Conservation (phyloP, 805 yeast species). For the Suhomyces sp. region DNA sequence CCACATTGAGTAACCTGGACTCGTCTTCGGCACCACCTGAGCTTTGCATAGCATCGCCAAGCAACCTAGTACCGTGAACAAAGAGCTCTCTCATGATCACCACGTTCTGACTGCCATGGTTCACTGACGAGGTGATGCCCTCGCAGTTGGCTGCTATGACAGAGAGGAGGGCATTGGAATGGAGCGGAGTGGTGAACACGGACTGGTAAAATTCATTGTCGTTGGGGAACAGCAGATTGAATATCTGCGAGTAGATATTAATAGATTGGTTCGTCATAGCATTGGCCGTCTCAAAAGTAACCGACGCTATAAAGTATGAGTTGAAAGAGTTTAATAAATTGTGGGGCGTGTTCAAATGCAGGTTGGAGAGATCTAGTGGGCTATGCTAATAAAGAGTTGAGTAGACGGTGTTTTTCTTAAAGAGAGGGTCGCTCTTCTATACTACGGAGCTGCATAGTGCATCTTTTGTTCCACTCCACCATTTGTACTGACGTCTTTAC, state of each 20-base stretch:
- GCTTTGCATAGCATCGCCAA: slow-evolving; percentile 17
- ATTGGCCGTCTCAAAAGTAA: neutral
- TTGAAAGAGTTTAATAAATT: neutral
- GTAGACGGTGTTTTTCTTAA: neutral
- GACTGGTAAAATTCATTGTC: slow-evolving; percentile 19
- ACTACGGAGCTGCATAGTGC: neutral
- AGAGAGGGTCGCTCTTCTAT: neutral
- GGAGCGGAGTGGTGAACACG: slow-evolving; percentile 24
- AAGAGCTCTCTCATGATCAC: slow-evolving; percentile 14
- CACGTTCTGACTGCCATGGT: slow-evolving; percentile 6
- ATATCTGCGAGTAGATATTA: slow-evolving; percentile 22
- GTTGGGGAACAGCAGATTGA: slow-evolving; percentile 14
- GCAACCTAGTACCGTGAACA: slow-evolving; percentile 17
- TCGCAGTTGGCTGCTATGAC: slow-evolving; percentile 20
- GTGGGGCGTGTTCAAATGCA: neutral
- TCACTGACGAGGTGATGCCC: slow-evolving; percentile 37
- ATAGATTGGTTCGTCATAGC: slow-evolving; percentile 9
- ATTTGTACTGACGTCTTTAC: neutral
- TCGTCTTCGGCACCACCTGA: neutral
- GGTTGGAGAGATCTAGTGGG: neutral
- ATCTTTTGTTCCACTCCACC: neutral
- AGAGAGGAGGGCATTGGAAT: slow-evolving; percentile 21
- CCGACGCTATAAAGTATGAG: neutral
- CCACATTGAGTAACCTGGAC: neutral
- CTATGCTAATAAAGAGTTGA: neutral